phyloP scores from a whole-genome alignment of 73 alveolate genomes.

The Paramecium primaurelia region DNA sequence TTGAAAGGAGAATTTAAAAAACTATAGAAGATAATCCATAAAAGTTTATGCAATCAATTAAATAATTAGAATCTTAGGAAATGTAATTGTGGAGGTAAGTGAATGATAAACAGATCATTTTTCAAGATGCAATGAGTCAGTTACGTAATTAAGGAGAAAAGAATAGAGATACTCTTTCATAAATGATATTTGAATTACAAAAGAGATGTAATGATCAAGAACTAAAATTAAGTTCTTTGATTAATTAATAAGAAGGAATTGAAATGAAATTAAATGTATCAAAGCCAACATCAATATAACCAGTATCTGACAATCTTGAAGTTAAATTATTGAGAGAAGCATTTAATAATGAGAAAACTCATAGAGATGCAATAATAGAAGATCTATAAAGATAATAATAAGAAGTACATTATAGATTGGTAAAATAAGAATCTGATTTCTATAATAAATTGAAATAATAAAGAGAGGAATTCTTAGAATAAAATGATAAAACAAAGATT shows the following conservation, averaged over 20 bases:
- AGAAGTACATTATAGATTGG: not conserved
- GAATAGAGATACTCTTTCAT: not conserved
- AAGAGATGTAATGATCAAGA: not conserved
- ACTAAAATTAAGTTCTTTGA: not conserved
- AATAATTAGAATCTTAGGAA: not conserved
- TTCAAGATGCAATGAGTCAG: not conserved
- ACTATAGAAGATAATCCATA: constrained; percentile 38
- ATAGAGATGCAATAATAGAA: not conserved
- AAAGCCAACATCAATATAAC: not conserved
- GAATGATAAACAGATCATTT: not conserved
- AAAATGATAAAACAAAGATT: not conserved
- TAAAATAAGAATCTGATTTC: not conserved
- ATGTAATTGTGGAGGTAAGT: constrained; percentile 4
- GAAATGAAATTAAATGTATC: not conserved
- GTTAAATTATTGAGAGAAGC: not conserved
- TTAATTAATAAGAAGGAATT: not conserved
- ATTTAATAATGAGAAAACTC: not conserved
- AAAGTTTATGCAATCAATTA: not conserved
- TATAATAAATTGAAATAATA: not conserved
- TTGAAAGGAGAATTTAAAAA: constrained; percentile 7
- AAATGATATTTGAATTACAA: not conserved
- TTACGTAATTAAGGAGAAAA: not conserved
- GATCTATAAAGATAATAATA: constrained; percentile 8
- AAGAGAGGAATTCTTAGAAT: not conserved
- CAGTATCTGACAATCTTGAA: not conserved